Conservation (phyloP, 1,284 basidiomycete species). For the Neonothopanus nambi region DNA sequence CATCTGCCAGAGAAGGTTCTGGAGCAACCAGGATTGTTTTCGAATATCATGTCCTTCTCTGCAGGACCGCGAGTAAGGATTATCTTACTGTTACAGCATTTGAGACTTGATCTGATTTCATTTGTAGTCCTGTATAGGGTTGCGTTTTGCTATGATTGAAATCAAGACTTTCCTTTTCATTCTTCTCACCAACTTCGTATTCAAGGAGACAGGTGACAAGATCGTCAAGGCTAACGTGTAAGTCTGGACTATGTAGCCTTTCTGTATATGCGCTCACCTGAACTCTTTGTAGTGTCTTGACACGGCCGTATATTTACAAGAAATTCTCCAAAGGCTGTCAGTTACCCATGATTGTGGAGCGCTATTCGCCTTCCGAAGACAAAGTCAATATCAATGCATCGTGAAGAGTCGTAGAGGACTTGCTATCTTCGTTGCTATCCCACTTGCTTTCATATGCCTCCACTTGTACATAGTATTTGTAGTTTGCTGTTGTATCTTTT, state of each 20-base stretch:
- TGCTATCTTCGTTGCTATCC: no score
- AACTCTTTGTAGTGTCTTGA: constrained; percentile 56
- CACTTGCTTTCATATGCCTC: no score
- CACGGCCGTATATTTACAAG: constrained; percentile 65
- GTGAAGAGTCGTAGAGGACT: no score
- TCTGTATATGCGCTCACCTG: constrained; percentile 13
- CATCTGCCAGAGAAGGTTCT: constrained; percentile 63
- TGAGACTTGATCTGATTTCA: constrained; percentile 1
- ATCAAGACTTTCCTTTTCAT: constrained; percentile 76
- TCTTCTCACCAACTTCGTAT: constrained; percentile 63
- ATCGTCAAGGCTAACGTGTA: constrained; percentile 74
- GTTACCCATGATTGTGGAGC: constrained; percentile 59
- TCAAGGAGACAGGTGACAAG: constrained; percentile 51
- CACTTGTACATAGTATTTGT: no score
- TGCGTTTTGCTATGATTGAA: constrained; percentile 77
- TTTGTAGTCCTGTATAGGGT: constrained; percentile 72
- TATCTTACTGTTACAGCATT: background rate
- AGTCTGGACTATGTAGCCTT: constrained; percentile 30
- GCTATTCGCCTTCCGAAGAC: background rate
- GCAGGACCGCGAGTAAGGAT: constrained; percentile 69
- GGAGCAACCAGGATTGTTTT: constrained; percentile 66
- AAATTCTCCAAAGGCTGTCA: constrained; percentile 66
- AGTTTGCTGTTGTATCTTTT: no score
- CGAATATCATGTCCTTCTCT: constrained; percentile 73
- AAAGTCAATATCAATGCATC: no score